phyloP scores from a whole-genome alignment of 768 basidiomycete genomes.

The Suillus occidentalis region DNA sequence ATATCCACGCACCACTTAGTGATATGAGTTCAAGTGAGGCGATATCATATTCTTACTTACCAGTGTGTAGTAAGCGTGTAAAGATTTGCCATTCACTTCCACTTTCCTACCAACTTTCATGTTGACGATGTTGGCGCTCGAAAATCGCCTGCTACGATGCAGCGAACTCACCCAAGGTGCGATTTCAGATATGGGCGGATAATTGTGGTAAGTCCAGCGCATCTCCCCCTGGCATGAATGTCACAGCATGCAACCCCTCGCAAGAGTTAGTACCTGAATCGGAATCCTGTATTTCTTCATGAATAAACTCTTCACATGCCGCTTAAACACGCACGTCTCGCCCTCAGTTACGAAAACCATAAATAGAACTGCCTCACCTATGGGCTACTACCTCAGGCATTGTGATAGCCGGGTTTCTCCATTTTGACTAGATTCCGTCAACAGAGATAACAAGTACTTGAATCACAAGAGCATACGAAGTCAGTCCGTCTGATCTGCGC shows the following conservation, averaged over 20 bases:
- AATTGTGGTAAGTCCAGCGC: not conserved
- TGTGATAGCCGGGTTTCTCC: slow-evolving; percentile 52
- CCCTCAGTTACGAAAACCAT: slow-evolving; percentile 94
- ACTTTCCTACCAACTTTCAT: not conserved
- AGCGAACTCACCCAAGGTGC: not conserved
- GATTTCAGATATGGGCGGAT: not conserved
- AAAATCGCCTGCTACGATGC: not conserved
- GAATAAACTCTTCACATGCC: not conserved
- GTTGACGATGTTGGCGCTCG: not conserved
- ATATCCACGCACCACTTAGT: not conserved
- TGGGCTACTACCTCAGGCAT: slow-evolving; percentile 96
- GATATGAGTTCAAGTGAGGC: not conserved
- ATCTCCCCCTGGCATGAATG: not conserved
- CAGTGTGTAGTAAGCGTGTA: not conserved
- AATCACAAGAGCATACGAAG: not conserved
- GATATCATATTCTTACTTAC: not conserved
- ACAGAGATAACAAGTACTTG: slow-evolving; percentile 11
- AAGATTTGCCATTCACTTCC: too few relatives aligned
- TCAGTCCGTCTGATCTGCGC: not conserved
- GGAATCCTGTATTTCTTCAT: not conserved
- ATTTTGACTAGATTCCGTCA: not conserved
- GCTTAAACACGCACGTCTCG: slow-evolving; percentile 40
- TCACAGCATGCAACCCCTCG: too few relatives aligned
- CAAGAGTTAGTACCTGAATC: slow-evolving; percentile 16
- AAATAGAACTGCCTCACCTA: slow-evolving; percentile 72